A percentile compares a stretch with the other conserved stretches of the same genome.
These are phyloP conservation scores for Fraxinus americana DNA, from an alignment of 257 asterid genomes.

Conservation along the genomic window DNA sequence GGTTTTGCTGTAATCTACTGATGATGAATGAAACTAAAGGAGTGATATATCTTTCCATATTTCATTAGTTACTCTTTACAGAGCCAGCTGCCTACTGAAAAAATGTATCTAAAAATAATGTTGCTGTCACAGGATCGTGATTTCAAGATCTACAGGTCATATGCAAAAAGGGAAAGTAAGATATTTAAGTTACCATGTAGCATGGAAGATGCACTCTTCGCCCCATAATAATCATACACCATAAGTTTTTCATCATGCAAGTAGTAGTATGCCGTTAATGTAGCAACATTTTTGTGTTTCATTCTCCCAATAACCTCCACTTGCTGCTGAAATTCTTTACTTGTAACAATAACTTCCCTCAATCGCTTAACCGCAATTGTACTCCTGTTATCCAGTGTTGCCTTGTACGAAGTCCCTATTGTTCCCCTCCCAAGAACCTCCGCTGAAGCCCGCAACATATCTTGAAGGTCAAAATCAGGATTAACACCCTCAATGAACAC, in stretches of 20 bases:
- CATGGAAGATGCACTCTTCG: constrained; percentile 26
- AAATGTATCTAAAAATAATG: background rate
- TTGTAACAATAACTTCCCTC: background rate
- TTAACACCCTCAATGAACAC: background rate
- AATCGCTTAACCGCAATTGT: background rate
- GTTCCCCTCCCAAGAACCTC: background rate
- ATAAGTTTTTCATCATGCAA: constrained; percentile 32
- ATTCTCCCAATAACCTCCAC: constrained; percentile 15
- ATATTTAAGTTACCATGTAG: constrained; percentile 27
- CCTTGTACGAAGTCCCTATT: background rate
- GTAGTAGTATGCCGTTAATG: constrained; percentile 28
- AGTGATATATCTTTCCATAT: background rate
- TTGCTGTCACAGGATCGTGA: background rate
- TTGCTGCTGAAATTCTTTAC: background rate
- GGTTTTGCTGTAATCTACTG: background rate
- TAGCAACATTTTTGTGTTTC: constrained; percentile 27
- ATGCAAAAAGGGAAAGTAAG: background rate
- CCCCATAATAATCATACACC: constrained; percentile 25
- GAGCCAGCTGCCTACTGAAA: background rate
- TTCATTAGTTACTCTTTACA: background rate
- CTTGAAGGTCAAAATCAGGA: background rate
- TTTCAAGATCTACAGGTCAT: background rate
- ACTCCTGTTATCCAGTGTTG: background rate
- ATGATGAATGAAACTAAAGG: background rate
- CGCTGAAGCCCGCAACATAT: background rate